A percentile compares a stretch with the other conserved stretches of the same genome.
Conservation (phyloP, 2,329 filamentous ascomycete species). For the Cladosporium austrohemisphaericum region DNA sequence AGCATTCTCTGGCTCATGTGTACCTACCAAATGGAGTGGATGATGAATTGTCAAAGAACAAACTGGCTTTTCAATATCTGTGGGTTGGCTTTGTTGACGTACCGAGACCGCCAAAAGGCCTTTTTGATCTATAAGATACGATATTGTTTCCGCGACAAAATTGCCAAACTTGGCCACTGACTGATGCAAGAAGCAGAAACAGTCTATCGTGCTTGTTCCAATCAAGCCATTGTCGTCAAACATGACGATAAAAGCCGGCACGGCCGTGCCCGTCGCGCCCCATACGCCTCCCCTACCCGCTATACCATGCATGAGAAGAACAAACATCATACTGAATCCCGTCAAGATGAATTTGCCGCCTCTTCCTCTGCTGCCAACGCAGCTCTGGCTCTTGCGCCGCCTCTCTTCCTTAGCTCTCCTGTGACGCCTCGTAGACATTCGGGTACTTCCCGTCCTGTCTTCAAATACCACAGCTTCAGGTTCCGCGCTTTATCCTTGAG, state of each 20-base stretch:
- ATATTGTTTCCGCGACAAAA: too few species aligned
- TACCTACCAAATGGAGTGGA: too few species aligned
- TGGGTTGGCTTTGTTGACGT: not conserved
- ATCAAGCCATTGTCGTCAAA: too few species aligned
- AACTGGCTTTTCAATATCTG: not conserved
- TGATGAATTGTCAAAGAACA: too few species aligned
- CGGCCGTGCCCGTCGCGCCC: too few species aligned
- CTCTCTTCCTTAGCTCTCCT: constrained; percentile 74
- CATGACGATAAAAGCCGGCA: too few species aligned
- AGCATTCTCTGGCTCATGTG: too few species aligned
- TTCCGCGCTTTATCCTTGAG: constrained; percentile 90
- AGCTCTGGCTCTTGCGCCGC: constrained; percentile 34
- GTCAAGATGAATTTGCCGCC: not conserved
- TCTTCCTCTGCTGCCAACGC: constrained; percentile 24
- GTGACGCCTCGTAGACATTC: constrained; percentile 85
- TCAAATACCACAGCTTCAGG: constrained; percentile 85
- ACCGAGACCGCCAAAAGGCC: constrained; percentile 4
- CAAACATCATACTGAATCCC: not conserved
- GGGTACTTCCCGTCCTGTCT: constrained; percentile 86
- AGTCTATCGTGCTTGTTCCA: too few species aligned
- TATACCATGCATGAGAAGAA: too few species aligned
- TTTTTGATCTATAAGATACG: not conserved
- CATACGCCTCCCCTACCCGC: too few species aligned
- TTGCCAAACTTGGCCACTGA: too few species aligned
- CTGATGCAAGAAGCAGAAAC: too few species aligned